Evolutionary conservation across 257 asterid species (phyloP).

Genomic region (Apocynum venetum): DNA sequence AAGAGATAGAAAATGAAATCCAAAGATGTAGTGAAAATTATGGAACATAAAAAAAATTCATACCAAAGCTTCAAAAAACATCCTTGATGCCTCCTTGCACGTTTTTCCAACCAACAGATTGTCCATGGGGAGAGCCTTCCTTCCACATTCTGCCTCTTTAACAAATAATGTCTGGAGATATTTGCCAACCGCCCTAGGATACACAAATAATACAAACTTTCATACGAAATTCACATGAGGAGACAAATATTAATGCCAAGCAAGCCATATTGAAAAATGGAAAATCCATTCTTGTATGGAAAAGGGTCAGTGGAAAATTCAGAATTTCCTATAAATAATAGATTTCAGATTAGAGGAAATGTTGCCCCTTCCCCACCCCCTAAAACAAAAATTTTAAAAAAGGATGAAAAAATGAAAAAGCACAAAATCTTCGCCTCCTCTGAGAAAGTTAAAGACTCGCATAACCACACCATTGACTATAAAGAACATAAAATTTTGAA

Average conservation of each 20-base stretch:
- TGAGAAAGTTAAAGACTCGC: neutral
- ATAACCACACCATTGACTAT: neutral
- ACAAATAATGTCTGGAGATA: conserved; percentile 67
- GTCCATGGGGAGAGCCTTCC: conserved; percentile 58
- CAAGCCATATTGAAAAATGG: neutral
- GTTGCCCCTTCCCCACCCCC: neutral
- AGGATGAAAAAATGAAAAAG: neutral
- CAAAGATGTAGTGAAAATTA: neutral
- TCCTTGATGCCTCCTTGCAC: conserved; percentile 93
- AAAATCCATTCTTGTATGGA: neutral
- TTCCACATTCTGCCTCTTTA: conserved; percentile 63
- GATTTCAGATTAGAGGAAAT: too few species aligned
- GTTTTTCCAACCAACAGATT: conserved; percentile 69
- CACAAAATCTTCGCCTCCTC: neutral
- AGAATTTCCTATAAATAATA: neutral
- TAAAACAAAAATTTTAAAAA: neutral
- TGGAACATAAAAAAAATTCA: neutral
- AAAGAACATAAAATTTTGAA: neutral
- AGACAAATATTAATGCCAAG: too few species aligned
- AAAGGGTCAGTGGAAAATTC: neutral
- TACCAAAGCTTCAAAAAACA: conserved; percentile 97
- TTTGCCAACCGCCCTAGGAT: conserved; percentile 82
- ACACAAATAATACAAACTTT: neutral
- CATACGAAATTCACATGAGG: too few species aligned
- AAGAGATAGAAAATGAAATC: neutral